Evolutionary conservation across 2,329 filamentous ascomycete genomes (phyloP).

Genomic region (Penicillium occitanis): DNA sequence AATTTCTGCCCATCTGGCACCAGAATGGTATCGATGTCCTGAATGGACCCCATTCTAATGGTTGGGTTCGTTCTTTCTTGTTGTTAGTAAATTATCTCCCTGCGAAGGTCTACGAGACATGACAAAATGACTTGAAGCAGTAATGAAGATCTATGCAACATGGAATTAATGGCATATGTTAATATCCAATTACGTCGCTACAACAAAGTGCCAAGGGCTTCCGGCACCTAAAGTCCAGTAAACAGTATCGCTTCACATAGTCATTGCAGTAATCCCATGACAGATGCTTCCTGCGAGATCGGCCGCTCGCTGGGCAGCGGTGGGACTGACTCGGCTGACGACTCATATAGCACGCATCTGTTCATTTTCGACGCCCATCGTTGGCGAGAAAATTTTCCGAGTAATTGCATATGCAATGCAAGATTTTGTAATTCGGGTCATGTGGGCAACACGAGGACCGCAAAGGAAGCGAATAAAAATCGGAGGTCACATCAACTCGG

Average conservation of each 20-base stretch:
- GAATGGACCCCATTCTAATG: slow-evolving; percentile 11
- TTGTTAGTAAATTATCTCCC: no score
- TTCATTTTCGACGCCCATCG: neutral
- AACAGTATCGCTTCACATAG: neutral
- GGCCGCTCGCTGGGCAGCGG: neutral
- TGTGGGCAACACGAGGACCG: neutral
- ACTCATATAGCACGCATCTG: neutral
- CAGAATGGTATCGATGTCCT: neutral
- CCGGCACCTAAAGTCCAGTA: neutral
- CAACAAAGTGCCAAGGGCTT: neutral
- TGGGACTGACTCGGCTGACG: neutral
- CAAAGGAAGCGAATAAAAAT: neutral
- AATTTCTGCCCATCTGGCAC: neutral
- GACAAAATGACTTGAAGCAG: neutral
- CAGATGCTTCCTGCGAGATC: neutral
- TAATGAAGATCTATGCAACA: neutral
- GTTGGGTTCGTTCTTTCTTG: neutral
- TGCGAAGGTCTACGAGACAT: neutral
- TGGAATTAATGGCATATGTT: neutral
- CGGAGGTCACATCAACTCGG: neutral
- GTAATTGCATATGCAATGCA: neutral
- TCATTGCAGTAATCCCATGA: neutral
- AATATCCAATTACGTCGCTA: neutral
- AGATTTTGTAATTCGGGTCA: neutral
- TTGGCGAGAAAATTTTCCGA: neutral